Conservation (phyloP, 164 flowering plant genomes). For the Tinospora cordifolia region DNA sequence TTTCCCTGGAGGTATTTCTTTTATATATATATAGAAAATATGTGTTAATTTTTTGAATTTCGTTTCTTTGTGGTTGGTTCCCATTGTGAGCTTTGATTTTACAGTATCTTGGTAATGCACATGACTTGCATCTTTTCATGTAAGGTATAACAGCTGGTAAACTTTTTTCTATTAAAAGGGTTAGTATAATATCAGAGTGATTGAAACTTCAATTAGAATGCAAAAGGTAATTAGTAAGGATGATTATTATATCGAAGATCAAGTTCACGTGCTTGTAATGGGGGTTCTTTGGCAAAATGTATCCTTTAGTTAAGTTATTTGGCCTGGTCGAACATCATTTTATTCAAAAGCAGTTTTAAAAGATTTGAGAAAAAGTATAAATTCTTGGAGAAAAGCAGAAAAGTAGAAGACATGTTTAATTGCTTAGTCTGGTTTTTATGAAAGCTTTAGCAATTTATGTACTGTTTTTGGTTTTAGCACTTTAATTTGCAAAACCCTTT, state of each 20-base stretch:
- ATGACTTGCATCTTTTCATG: background rate
- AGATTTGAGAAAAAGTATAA: too few species aligned
- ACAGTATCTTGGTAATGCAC: background rate
- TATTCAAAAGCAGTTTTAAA: background rate
- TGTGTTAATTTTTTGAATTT: background rate
- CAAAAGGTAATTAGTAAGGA: background rate
- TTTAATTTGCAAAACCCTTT: too few species aligned
- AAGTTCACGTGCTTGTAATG: background rate
- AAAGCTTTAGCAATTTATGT: too few species aligned
- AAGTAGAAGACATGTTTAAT: background rate
- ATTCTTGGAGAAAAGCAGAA: background rate
- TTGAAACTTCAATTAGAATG: background rate
- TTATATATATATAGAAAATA: too few species aligned
- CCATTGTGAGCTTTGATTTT: background rate
- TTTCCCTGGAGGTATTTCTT: conserved; percentile 39
- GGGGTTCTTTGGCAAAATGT: background rate
- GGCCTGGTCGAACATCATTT: background rate
- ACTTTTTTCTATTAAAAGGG: background rate
- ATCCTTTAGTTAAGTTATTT: background rate
- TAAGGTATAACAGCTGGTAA: background rate
- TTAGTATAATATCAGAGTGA: background rate
- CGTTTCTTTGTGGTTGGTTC: background rate
- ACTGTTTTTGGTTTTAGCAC: too few species aligned
- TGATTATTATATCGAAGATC: background rate
- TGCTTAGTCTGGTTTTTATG: too few species aligned